A percentile compares a stretch with the other conserved stretches of the same genome.
Conservation (phyloP, 345 rosid genomes). For the Eucalyptus albens region DNA sequence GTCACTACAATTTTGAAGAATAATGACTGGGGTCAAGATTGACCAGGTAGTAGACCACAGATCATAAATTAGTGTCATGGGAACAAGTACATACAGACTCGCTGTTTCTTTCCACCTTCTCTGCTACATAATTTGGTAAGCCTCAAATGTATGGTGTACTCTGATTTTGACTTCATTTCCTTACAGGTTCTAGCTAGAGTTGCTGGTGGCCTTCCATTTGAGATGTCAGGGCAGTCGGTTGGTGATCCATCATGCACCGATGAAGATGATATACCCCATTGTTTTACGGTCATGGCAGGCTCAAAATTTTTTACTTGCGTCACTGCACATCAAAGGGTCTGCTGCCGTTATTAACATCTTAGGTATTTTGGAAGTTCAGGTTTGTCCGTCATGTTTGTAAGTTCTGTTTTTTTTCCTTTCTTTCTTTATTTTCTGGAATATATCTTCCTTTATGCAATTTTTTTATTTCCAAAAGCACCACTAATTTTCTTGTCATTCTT, state of each 20-base stretch:
- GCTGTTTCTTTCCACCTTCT: neutral
- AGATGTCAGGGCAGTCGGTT: conserved; percentile 49
- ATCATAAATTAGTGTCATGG: neutral
- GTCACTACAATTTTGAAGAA: neutral
- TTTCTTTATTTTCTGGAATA: no score
- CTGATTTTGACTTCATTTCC: neutral
- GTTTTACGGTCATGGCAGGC: conserved; percentile 63
- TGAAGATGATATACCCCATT: conserved; percentile 53
- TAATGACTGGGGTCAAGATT: neutral
- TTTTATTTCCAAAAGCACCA: no score
- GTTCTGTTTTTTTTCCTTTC: neutral
- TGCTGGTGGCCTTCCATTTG: conserved; percentile 57
- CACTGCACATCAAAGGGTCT: conserved; percentile 43
- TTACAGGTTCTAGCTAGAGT: conserved; percentile 53
- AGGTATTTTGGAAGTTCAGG: conserved; percentile 54
- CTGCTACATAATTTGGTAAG: neutral
- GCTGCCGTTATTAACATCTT: conserved; percentile 27
- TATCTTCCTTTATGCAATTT: no score
- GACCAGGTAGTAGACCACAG: neutral
- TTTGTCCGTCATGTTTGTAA: conserved; percentile 1
- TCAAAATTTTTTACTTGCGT: conserved; percentile 30
- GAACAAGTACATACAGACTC: neutral
- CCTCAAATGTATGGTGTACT: neutral
- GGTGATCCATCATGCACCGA: conserved; percentile 41
- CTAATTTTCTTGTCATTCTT: no score